Evolutionary conservation across 1,284 basidiomycete species (phyloP).

Genomic region (Pyrrhoderma noxium): DNA sequence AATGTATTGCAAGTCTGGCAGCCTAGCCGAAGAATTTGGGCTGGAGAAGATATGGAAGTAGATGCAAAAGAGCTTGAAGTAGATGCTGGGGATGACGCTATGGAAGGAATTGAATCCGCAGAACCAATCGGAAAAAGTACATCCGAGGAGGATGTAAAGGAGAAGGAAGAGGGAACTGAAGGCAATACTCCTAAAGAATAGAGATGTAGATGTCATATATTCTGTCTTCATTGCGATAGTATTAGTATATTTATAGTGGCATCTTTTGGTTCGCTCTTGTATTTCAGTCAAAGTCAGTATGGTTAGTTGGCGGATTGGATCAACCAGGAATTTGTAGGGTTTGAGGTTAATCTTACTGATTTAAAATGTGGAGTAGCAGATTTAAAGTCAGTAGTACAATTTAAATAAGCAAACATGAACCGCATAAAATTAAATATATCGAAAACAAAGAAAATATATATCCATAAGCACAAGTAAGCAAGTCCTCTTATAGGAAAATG

Average conservation of each 20-base stretch:
- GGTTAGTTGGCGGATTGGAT: no score
- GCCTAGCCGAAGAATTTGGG: slow-evolving; percentile 82
- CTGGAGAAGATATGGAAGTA: slow-evolving; percentile 71
- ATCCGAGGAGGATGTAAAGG: slow-evolving; percentile 3
- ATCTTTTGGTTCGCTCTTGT: no score
- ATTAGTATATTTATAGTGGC: no score
- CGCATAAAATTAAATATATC: no score
- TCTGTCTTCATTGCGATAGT: background rate
- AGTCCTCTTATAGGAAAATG: slow-evolving; percentile 47
- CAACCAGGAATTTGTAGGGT: no score
- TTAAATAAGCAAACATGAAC: no score
- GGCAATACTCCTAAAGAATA: slow-evolving; percentile 3
- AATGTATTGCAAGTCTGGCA: slow-evolving; percentile 88
- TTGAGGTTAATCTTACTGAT: no score
- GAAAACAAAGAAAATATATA: no score
- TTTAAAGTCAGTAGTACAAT: no score
- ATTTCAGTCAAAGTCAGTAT: no score
- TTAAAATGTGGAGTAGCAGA: no score
- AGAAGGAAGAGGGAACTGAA: background rate
- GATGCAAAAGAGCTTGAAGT: slow-evolving; percentile 72
- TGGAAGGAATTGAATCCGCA: slow-evolving; percentile 62
- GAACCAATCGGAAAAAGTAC: slow-evolving; percentile 10
- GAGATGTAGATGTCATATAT: background rate
- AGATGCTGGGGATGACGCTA: slow-evolving; percentile 36
- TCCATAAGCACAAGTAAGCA: no score